These are phyloP conservation scores for Puccinellia tenuiflora DNA, from an alignment of 176 grass and related monocot genomes.

Conservation along the genomic window DNA sequence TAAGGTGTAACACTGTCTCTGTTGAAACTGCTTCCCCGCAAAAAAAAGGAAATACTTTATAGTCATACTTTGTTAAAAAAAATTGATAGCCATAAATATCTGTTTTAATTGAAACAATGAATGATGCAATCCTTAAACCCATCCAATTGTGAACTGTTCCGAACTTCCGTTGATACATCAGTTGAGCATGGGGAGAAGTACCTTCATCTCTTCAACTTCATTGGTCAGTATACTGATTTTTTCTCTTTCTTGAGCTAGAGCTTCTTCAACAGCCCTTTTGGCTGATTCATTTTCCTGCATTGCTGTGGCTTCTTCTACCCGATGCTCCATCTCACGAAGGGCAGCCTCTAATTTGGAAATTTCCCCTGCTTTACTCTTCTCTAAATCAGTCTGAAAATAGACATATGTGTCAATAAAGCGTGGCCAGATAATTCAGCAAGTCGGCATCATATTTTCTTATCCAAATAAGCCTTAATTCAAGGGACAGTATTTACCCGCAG, in stretches of 20 bases:
- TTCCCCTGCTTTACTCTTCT: constrained; percentile 57
- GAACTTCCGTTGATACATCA: not conserved
- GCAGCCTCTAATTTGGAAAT: constrained; percentile 49
- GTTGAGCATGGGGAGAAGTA: constrained; percentile 13
- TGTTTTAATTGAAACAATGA: not conserved
- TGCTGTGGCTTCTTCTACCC: constrained; percentile 42
- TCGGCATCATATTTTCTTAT: not conserved
- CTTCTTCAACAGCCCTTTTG: constrained; percentile 53
- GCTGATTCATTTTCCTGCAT: constrained; percentile 48
- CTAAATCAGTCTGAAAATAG: constrained; percentile 49
- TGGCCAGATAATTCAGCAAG: constrained; percentile 17
- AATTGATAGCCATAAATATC: not conserved
- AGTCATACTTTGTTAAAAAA: not conserved
- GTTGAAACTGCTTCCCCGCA: not conserved
- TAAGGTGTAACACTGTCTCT: not conserved
- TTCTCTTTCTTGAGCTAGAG: constrained; percentile 56
- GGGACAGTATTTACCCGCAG: constrained; percentile 39
- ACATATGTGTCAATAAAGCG: constrained; percentile 9
- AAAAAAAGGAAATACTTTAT: not conserved
- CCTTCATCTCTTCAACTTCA: constrained; percentile 58
- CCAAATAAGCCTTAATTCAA: constrained; percentile 12
- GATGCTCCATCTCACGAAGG: constrained; percentile 50
- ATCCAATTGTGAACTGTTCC: not conserved
- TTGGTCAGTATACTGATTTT: constrained; percentile 37
- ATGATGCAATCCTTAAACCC: not conserved